Conservation (phyloP, 495 filamentous ascomycete species). For the Neurospora tetraspora region DNA sequence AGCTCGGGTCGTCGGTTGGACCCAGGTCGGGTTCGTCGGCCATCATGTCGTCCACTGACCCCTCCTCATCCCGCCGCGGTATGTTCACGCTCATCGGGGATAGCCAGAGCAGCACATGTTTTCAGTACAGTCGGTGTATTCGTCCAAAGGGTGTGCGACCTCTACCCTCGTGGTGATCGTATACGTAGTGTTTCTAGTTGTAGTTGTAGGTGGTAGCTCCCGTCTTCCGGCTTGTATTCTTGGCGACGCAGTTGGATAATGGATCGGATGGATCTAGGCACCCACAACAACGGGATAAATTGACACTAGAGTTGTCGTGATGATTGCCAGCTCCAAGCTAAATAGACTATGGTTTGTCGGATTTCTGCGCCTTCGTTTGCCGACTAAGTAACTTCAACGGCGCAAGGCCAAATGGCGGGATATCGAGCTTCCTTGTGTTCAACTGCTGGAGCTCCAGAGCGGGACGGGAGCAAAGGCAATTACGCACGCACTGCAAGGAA, state of each 20-base stretch:
- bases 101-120: conserved; percentile 26
- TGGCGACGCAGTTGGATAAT: not conserved
- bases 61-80: conserved; percentile 37
- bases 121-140: conserved; percentile 3
- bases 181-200: not conserved
- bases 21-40: conserved; percentile 31
- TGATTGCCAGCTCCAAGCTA: not conserved
- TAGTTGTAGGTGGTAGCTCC: not conserved
- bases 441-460: not conserved
- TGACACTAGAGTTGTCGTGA: not conserved
- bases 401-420: not conserved
- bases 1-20: conserved; percentile 16
- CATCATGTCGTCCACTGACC: conserved; percentile 25
- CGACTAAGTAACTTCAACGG: not conserved
- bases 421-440: not conserved
- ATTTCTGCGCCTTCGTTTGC: not conserved
- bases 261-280: not conserved
- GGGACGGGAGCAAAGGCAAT: not conserved
- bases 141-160: not conserved
- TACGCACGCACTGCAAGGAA: not conserved
- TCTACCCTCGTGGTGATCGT: not conserved
- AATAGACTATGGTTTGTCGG: not conserved
- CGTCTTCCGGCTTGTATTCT: not conserved
- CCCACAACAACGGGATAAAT: too few relatives aligned
- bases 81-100: conserved; percentile 41